A percentile compares a stretch with the other conserved stretches of the same genome.
Evolutionary conservation across 2,329 filamentous ascomycete genomes (phyloP).

Genomic region (Pseudogymnoascus sp.): DNA sequence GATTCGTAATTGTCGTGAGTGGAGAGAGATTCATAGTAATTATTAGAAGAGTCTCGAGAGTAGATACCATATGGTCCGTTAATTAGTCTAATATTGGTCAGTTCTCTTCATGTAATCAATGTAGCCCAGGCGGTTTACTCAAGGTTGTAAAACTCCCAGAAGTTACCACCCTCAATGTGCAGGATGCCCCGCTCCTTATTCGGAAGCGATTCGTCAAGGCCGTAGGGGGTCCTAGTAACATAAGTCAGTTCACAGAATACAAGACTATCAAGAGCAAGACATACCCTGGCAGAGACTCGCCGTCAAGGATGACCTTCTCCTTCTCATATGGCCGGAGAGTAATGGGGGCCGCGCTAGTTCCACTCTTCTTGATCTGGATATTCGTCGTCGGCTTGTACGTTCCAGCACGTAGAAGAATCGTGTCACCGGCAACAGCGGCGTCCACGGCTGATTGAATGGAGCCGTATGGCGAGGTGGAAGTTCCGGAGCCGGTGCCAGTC

Average conservation of each 20-base stretch:
- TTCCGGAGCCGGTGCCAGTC: constrained; percentile 36
- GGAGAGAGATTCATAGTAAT: constrained; percentile 31
- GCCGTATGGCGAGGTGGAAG: constrained; percentile 34
- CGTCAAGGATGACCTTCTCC: constrained; percentile 41
- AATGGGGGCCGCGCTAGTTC: constrained; percentile 34
- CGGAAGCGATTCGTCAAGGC: constrained; percentile 33
- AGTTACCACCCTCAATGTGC: constrained; percentile 39
- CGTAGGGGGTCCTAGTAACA: constrained; percentile 33
- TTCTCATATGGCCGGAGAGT: constrained; percentile 36
- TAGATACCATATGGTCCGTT: constrained; percentile 35
- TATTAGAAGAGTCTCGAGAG: constrained; percentile 29
- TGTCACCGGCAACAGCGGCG: constrained; percentile 39
- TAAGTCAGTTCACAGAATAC: background rate
- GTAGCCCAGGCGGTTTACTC: constrained; percentile 14
- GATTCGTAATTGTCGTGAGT: constrained; percentile 36
- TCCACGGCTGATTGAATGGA: constrained; percentile 42
- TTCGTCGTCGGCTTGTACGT: constrained; percentile 41
- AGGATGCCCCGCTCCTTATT: constrained; percentile 39
- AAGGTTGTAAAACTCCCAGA: constrained; percentile 40
- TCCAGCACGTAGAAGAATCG: constrained; percentile 37
- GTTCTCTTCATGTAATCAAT: background rate
- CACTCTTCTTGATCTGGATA: constrained; percentile 41
- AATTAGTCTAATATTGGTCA: constrained; percentile 20
- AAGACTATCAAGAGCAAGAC: background rate
- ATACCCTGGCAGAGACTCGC: constrained; percentile 31